phyloP scores from a whole-genome alignment of 2,329 filamentous ascomycete genomes.

The Epicoccum nigrum region DNA sequence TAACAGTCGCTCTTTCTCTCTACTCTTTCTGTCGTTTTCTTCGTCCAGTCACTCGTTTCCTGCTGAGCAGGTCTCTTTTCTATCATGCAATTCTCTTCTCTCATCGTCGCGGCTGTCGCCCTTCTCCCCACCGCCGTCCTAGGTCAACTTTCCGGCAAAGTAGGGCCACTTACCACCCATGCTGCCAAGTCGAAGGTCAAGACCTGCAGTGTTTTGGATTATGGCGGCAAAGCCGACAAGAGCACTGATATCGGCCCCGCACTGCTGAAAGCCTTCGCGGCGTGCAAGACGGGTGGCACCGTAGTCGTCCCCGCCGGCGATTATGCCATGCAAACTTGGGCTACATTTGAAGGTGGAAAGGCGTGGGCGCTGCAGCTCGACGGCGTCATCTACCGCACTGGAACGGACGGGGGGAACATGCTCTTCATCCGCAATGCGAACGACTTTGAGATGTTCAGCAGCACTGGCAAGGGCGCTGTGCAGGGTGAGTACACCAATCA shows the following conservation, averaged over 20 bases:
- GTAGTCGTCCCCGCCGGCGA: conserved; percentile 58
- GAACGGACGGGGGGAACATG: conserved; percentile 60
- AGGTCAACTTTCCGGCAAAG: conserved; percentile 43
- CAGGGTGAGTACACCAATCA: conserved; percentile 46
- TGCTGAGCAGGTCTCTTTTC: conserved; percentile 31
- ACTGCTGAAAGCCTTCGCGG: conserved; percentile 56
- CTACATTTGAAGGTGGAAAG: conserved; percentile 54
- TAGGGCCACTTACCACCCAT: conserved; percentile 41
- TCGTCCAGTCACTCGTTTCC: conserved; percentile 18
- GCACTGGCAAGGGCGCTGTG: conserved; percentile 58
- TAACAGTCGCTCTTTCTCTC: not conserved
- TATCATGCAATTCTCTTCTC: conserved; percentile 34
- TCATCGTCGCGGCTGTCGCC: conserved; percentile 32
- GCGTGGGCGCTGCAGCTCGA: conserved; percentile 61
- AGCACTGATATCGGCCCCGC: conserved; percentile 59
- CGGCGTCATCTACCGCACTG: conserved; percentile 60
- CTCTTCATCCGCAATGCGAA: conserved; percentile 57
- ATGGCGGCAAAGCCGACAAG: conserved; percentile 59
- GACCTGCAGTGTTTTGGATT: conserved; percentile 60
- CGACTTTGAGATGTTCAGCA: conserved; percentile 62
- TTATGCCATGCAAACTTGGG: conserved; percentile 59
- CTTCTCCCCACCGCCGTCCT: conserved; percentile 27
- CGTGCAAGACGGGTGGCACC: conserved; percentile 58
- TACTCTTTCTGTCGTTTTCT: conserved; percentile 8
- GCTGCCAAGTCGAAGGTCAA: conserved; percentile 55